A percentile compares a stretch with the other conserved stretches of the same genome.
These are phyloP conservation scores for Trichoderma simmonsii DNA, from an alignment of 2,329 filamentous ascomycete genomes.

Conservation along the genomic window DNA sequence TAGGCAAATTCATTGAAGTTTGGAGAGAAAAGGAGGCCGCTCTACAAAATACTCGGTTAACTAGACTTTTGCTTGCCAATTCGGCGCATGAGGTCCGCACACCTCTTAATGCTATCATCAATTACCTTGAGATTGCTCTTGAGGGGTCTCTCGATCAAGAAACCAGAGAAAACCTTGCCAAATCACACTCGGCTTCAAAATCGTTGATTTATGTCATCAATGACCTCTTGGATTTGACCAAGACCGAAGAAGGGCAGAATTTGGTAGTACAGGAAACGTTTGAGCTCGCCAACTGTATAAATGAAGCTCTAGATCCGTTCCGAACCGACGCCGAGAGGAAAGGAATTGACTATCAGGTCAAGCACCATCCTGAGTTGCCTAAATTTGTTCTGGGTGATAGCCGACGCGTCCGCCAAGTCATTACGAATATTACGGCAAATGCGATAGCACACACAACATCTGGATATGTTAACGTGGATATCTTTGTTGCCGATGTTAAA, in stretches of 20 bases:
- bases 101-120: conserved; percentile 89
- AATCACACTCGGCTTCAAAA: conserved; percentile 87
- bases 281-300: conserved; percentile 65
- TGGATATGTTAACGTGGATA: conserved; percentile 68
- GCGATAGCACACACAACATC: conserved; percentile 72
- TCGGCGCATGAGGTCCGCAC: conserved; percentile 91
- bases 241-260: conserved; percentile 76
- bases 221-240: conserved; percentile 82
- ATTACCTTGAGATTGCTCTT: conserved; percentile 86
- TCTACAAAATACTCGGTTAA: conserved; percentile 77
- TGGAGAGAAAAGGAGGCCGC: conserved; percentile 89
- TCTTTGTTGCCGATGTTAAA: conserved; percentile 56
- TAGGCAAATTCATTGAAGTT: conserved; percentile 78
- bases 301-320: conserved; percentile 76
- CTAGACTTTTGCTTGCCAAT: conserved; percentile 74
- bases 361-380: conserved; percentile 67
- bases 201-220: conserved; percentile 94
- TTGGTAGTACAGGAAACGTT: conserved; percentile 80
- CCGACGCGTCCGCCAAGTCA: conserved; percentile 73
- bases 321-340: conserved; percentile 72
- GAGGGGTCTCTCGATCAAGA: conserved; percentile 77
- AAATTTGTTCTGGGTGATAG: conserved; percentile 73
- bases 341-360: conserved; percentile 65
- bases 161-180: conserved; percentile 77
- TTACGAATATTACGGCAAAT: conserved; percentile 81